Evolutionary conservation across 345 rosid species (phyloP).

Genomic region (Cardamine occulta): DNA sequence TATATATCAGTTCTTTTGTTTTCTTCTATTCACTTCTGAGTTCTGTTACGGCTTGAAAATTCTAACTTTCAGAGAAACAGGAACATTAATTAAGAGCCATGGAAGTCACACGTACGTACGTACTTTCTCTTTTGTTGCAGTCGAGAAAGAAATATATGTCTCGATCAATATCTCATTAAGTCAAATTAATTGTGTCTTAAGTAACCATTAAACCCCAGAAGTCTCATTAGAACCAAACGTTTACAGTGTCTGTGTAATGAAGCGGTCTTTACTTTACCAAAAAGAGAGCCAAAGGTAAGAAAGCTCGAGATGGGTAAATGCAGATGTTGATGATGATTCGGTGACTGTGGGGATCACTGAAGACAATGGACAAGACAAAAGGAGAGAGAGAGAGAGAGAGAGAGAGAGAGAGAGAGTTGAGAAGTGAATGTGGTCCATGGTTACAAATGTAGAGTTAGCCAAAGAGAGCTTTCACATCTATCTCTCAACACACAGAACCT

Average conservation of each 20-base stretch:
- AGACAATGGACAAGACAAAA: conserved; percentile 46
- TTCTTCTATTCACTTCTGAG: conserved; percentile 27
- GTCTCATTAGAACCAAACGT: conserved; percentile 24
- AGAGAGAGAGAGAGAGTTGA: conserved; percentile 36
- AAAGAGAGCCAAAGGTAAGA: conserved; percentile 36
- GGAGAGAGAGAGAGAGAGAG: conserved; percentile 7
- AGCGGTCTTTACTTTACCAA: conserved; percentile 18
- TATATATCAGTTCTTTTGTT: not conserved
- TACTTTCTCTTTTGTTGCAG: conserved; percentile 37
- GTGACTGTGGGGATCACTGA: conserved; percentile 47
- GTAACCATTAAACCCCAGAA: conserved; percentile 20
- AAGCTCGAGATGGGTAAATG: conserved; percentile 37
- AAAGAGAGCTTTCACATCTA: conserved; percentile 42
- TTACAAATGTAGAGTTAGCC: conserved; percentile 40
- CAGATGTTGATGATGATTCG: conserved; percentile 45
- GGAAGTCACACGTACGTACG: conserved; percentile 38
- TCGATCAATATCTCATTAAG: conserved; percentile 23
- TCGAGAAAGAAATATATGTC: conserved; percentile 28
- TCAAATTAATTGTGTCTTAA: conserved; percentile 18
- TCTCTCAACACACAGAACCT: conserved; percentile 32
- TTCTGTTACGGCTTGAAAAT: conserved; percentile 32
- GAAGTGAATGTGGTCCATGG: conserved; percentile 46
- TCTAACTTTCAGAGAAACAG: conserved; percentile 14
- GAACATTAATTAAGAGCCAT: conserved; percentile 37
- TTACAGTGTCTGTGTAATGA: conserved; percentile 4